Percentiles rank a stretch among this genome's conserved stretches.
phyloP scores from a whole-genome alignment of 805 yeast species.

The Starmerella stellata region DNA sequence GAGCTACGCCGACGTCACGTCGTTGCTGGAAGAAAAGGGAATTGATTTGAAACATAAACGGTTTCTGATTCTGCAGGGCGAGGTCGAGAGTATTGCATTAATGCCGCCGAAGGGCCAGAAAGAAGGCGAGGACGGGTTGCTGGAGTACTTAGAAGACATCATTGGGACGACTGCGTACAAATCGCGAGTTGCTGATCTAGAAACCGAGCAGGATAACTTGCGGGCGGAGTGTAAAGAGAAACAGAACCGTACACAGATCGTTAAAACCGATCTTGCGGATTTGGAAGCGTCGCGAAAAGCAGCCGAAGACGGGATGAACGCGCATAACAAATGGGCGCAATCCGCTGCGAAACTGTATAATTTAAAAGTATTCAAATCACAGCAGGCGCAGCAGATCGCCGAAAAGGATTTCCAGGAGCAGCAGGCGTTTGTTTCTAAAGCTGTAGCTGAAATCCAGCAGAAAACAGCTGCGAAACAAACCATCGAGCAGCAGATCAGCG shows the following conservation, averaged over 20 bases:
- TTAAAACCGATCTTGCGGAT: conserved; percentile 49
- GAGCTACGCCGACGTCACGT: conserved; percentile 61
- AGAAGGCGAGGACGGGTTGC: conserved; percentile 78
- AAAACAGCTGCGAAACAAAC: neutral
- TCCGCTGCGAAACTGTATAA: neutral
- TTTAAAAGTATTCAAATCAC: neutral
- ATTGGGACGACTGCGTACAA: conserved; percentile 87
- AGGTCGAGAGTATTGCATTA: conserved; percentile 93
- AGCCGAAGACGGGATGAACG: neutral
- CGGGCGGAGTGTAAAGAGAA: conserved; percentile 70
- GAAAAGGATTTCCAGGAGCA: neutral
- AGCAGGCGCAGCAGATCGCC: neutral
- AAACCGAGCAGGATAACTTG: conserved; percentile 45
- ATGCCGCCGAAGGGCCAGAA: conserved; percentile 95
- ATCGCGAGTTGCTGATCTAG: conserved; percentile 46
- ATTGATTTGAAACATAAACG: conserved; percentile 90
- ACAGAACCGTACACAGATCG: conserved; percentile 59
- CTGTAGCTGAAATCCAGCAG: neutral
- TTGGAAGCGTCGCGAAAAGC: conserved; percentile 28
- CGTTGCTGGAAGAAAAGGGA: conserved; percentile 56
- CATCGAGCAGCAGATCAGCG: neutral
- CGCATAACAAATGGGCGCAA: neutral
- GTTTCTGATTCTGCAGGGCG: conserved; percentile 89
- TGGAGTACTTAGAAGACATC: conserved; percentile 90
- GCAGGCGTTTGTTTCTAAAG: neutral